A percentile compares a stretch with the other conserved stretches of the same genome.
Evolutionary conservation across 2,329 filamentous ascomycete genomes (phyloP).

Genomic region (Raffaelea arxii): DNA sequence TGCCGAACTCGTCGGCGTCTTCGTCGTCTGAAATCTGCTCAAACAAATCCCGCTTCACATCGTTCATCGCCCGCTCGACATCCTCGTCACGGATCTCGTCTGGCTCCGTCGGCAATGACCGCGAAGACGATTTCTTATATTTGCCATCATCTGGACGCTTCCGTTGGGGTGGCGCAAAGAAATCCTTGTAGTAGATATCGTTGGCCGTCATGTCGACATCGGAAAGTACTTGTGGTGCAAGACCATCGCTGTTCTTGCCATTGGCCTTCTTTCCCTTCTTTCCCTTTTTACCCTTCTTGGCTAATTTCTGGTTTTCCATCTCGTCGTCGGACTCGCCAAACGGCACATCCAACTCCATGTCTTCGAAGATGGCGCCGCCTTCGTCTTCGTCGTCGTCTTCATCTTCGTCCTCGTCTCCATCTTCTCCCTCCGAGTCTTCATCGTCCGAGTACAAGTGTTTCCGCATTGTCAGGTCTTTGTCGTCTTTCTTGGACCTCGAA

Average conservation of each 20-base stretch:
- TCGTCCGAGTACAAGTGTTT: conserved; percentile 5
- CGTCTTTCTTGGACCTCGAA: conserved; percentile 17
- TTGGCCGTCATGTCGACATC: conserved; percentile 58
- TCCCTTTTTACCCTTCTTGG: no score
- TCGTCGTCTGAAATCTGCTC: conserved; percentile 56
- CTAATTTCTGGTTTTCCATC: conserved; percentile 42
- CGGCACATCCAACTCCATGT: conserved; percentile 63
- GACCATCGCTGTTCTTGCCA: conserved; percentile 40
- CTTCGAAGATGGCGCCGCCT: conserved; percentile 72
- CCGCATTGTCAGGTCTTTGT: conserved; percentile 15
- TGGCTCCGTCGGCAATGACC: no score
- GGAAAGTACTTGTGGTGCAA: no score
- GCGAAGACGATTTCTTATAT: no score
- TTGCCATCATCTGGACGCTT: no score
- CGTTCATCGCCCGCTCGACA: conserved; percentile 67
- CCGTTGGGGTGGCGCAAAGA: conserved; percentile 76
- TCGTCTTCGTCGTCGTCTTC: conserved; percentile 57
- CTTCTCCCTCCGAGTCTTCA: conserved; percentile 17
- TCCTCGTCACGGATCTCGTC: conserved; percentile 59
- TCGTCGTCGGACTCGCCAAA: conserved; percentile 62
- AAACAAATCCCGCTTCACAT: conserved; percentile 83
- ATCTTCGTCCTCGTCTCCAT: conserved; percentile 22
- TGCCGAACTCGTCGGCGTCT: conserved; percentile 37
- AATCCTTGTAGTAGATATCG: conserved; percentile 83
- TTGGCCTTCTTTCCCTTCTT: conserved; percentile 45